Evolutionary conservation across 2,329 filamentous ascomycete genomes (phyloP), one percentile per base, ranked within the genome.

Genomic region (Tolypocladium album): DNA sequence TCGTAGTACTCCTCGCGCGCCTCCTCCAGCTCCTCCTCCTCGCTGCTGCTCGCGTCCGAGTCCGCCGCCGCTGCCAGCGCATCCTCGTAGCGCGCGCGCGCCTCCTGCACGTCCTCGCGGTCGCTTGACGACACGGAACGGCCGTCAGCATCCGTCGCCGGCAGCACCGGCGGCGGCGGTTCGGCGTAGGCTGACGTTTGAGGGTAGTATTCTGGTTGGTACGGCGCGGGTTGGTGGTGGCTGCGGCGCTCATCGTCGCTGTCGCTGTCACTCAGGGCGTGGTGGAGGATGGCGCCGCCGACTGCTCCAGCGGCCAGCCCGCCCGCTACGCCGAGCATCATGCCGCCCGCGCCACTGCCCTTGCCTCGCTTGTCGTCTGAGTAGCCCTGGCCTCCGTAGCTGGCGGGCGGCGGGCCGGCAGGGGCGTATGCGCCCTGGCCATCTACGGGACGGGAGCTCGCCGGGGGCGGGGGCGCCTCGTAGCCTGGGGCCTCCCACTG

Each of bases 401-500:
- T 43, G 17, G 55, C 22, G 15, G 55, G 55, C 15, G 38, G 55
- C 15, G 22, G 57, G 24, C 13, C 24, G 24, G 45, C 13, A 24
- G 22, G 3, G 22, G 24, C 45, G 3, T 52, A 34, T 17, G 15
- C 50, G 50, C 50, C 58, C 24, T 58, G 59, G 17, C 64, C 63
- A 24, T 68, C 62, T 34, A 65, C 64, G 11, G 67, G 64, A 13
- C 62, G 61, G 17, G 63, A 64, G 20, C 66, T 62, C 55, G 63
- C 63, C 13, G 63, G 64, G 59, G 67, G 64, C 22, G 66, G 63
- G 9, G 68, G 64, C 13, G 62, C 59, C 2, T 66, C 65, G 57
- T 71, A 68, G 15, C 73, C 72, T 3, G 86, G 84, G 20, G 79
- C 76, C 63, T 87, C 83, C 86, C 86, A 88, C 70, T 88, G 85